phyloP scores from a whole-genome alignment of 176 grass and related monocot genomes.

The Pontederia paniculata region DNA sequence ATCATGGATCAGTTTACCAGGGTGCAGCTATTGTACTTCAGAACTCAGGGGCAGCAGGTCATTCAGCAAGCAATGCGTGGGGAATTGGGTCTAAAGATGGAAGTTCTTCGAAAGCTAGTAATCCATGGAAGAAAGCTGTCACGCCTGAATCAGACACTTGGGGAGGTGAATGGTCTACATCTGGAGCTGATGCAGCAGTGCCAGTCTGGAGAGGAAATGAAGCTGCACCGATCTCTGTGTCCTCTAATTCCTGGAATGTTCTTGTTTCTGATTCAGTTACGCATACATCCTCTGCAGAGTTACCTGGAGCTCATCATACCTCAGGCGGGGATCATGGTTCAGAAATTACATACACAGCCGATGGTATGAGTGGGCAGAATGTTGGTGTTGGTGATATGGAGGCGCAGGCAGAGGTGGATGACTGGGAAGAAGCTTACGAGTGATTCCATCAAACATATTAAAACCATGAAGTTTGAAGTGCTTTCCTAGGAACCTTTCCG shows the following conservation, averaged over 20 bases:
- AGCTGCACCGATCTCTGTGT: slow-evolving; percentile 21
- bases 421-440: slow-evolving; percentile 84
- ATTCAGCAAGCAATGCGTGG: slow-evolving; percentile 32
- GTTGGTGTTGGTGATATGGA: slow-evolving; percentile 24
- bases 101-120: slow-evolving; percentile 29
- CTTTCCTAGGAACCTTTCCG: not conserved
- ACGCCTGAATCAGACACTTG: slow-evolving; percentile 35
- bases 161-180: slow-evolving; percentile 36
- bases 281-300: slow-evolving; percentile 7
- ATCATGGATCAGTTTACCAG: slow-evolving; percentile 88
- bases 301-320: slow-evolving; percentile 6
- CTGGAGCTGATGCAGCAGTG: slow-evolving; percentile 25
- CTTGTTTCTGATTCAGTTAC: slow-evolving; percentile 38
- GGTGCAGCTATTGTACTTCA: slow-evolving; percentile 41
- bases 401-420: slow-evolving; percentile 43
- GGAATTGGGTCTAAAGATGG: slow-evolving; percentile 29
- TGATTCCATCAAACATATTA: slow-evolving; percentile 16
- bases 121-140: slow-evolving; percentile 62
- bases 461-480: too few relatives aligned
- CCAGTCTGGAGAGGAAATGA: slow-evolving; percentile 25
- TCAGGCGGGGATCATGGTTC: not conserved
- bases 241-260: slow-evolving; percentile 55
- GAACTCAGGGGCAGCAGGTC: slow-evolving; percentile 20
- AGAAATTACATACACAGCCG: slow-evolving; percentile 11
- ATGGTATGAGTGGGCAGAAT: not conserved